Base-by-base conservation (phyloP, 1,284 basidiomycete genomes). In the Pterulicium gracile region DNA sequence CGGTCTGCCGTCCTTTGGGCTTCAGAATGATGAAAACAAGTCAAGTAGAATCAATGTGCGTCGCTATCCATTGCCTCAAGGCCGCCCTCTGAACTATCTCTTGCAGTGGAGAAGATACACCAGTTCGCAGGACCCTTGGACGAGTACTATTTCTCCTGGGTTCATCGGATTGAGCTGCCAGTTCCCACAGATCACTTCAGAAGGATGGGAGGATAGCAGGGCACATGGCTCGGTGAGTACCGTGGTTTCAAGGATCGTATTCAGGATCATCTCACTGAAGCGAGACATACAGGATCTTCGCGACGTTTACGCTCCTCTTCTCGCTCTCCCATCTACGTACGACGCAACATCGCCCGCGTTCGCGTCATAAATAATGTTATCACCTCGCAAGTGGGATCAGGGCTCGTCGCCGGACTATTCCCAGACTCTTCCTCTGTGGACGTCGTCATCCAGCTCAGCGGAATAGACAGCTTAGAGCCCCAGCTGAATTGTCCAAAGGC, bases 311-410 rank as follows among this genome's bases (percentile, higher is more conserved):
- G 67, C 61, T 2, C 50, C 54, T 4, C 63, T 61, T 22, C 58
- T 72, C 12, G 59, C 60, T 2, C 58, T 72, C 15, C 48, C 56
- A 4, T 27, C 56, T 1, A 49, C 24, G 7, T 56, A 65, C 22
- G 61, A 69, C 46, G 46, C 65, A 0, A 53, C 56, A 54, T 50
- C 14, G 57, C 56, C 15, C 58, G 54, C 52, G 63, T 72, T 19
- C 62, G 69, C 13, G 68, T 72, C 2, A 73, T 69, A 2, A 70
- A 70, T 57, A 73, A 73, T 44, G 62, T 61, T 13, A 70, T 73
- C 27, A 72, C 71, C 5, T 72, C 70, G 0, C 68, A 73, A 58
- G 68, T 72, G 2, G 68, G 69, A n/a, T 65, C 64, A n/a, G 67
- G 65, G 0, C 60, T 72, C n/a, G 49, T 68, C 13, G 58, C 57